Evolutionary conservation across 1,139 yeast species (phyloP).

Genomic region (Hyphopichia burtonii): DNA sequence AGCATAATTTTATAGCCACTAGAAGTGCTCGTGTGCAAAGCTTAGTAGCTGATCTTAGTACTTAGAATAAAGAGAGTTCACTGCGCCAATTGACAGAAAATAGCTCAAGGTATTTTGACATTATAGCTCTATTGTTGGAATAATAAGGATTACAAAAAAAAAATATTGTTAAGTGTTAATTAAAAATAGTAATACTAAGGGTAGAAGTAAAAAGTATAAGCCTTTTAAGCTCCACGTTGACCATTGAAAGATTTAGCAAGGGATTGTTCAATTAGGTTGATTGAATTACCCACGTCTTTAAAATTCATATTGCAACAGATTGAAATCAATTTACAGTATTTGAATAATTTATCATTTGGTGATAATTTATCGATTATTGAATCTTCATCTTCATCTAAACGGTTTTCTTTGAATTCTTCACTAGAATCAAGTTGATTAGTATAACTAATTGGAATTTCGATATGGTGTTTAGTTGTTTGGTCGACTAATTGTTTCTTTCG

Average conservation of each 20-base stretch:
- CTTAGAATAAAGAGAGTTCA: background rate
- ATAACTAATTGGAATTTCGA: background rate
- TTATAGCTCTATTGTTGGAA: too few species aligned
- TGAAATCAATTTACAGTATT: conserved; percentile 44
- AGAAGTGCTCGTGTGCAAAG: conserved; percentile 1
- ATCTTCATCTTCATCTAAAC: background rate
- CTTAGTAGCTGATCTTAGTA: too few species aligned
- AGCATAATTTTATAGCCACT: background rate
- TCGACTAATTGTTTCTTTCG: conserved; percentile 17
- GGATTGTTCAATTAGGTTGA: conserved; percentile 45
- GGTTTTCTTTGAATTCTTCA: conserved; percentile 9
- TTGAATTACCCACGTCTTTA: conserved; percentile 40
- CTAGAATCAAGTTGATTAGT: background rate
- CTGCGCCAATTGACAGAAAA: too few species aligned
- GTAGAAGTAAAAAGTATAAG: background rate
- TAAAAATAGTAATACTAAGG: background rate
- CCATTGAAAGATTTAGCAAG: conserved; percentile 15
- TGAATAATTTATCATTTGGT: conserved; percentile 35
- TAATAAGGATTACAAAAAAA: too few species aligned
- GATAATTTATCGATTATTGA: conserved; percentile 18
- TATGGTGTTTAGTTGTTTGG: conserved; percentile 2
- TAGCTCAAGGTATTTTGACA: too few species aligned
- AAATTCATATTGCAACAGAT: conserved; percentile 47
- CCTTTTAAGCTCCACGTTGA: background rate
- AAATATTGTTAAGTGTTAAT: too few species aligned